A percentile compares a stretch with the other conserved stretches of the same genome.
Evolutionary conservation across 768 basidiomycete genomes (phyloP).

Genomic region (Mycena rosella): DNA sequence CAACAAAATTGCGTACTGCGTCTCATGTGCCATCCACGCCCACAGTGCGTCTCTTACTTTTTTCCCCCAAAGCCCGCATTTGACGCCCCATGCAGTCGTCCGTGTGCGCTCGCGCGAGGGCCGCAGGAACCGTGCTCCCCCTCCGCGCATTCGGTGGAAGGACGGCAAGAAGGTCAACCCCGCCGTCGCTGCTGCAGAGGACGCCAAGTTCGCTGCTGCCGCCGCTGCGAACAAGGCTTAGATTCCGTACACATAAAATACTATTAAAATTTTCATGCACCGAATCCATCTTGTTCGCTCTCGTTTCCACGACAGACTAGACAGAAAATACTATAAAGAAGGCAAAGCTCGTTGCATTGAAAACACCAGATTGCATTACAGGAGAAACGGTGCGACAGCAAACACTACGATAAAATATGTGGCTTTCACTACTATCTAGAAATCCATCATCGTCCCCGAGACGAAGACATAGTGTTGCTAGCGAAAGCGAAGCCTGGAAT

Average conservation of each 20-base stretch:
- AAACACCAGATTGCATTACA: too few relatives aligned
- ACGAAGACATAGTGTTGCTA: constrained; percentile 75
- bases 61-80: background rate
- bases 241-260: background rate
- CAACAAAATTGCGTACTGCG: constrained; percentile 99
- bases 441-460: constrained; percentile 70
- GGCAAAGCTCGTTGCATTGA: too few relatives aligned
- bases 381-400: too few relatives aligned
- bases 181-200: constrained; percentile 93
- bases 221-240: constrained; percentile 62
- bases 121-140: constrained; percentile 97
- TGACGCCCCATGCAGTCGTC: constrained; percentile 76
- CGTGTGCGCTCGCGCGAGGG: constrained; percentile 97
- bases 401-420: constrained; percentile 43
- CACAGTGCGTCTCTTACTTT: constrained; percentile 73
- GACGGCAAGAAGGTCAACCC: constrained; percentile 97
- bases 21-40: constrained; percentile 99
- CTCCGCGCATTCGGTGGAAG: constrained; percentile 96
- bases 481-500: constrained; percentile 74
- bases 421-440: constrained; percentile 83
- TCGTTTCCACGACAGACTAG: too few relatives aligned
- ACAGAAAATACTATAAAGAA: too few relatives aligned
- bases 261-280: too few relatives aligned
- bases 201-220: constrained; percentile 74
- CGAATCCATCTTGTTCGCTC: too few relatives aligned